Conservation (phyloP, 2,329 filamentous ascomycete species). For the Aspergillus clavatus region DNA sequence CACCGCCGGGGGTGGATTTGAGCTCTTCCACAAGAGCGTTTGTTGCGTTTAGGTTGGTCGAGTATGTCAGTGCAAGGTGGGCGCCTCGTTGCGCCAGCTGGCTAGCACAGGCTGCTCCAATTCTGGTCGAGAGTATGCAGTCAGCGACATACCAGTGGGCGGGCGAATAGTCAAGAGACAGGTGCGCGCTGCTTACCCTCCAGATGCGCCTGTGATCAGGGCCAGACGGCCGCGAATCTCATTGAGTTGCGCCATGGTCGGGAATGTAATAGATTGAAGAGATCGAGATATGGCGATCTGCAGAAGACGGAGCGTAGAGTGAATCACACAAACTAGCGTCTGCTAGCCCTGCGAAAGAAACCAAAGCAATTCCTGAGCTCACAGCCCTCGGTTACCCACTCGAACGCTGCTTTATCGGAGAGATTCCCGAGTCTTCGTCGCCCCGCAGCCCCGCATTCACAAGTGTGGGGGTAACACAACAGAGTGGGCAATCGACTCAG, state of each 20-base stretch:
- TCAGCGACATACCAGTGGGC: no score
- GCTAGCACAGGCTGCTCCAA: conserved; percentile 55
- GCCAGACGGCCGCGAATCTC: conserved; percentile 52
- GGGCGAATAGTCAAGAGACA: no score
- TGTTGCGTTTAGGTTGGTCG: conserved; percentile 47
- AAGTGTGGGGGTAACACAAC: not conserved
- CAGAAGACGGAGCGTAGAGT: no score
- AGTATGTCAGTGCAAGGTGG: conserved; percentile 58
- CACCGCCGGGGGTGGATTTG: conserved; percentile 24
- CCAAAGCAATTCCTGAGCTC: not conserved
- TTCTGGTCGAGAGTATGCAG: conserved; percentile 46
- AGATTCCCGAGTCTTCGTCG: conserved; percentile 20
- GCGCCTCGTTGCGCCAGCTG: conserved; percentile 50
- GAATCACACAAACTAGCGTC: not conserved
- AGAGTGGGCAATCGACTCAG: not conserved
- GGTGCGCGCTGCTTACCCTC: conserved; percentile 45
- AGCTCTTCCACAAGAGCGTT: conserved; percentile 44
- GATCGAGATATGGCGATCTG: not conserved
- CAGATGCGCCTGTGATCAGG: conserved; percentile 58
- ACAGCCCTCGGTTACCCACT: conserved; percentile 1
- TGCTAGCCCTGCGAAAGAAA: not conserved
- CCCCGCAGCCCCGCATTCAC: conserved; percentile 22
- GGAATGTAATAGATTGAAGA: not conserved
- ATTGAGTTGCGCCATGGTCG: conserved; percentile 30
- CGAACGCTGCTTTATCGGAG: conserved; percentile 19